Evolutionary conservation across 257 asterid genomes (phyloP), one percentile per base, ranked within the genome.

Genomic region (Lycium barbarum): DNA sequence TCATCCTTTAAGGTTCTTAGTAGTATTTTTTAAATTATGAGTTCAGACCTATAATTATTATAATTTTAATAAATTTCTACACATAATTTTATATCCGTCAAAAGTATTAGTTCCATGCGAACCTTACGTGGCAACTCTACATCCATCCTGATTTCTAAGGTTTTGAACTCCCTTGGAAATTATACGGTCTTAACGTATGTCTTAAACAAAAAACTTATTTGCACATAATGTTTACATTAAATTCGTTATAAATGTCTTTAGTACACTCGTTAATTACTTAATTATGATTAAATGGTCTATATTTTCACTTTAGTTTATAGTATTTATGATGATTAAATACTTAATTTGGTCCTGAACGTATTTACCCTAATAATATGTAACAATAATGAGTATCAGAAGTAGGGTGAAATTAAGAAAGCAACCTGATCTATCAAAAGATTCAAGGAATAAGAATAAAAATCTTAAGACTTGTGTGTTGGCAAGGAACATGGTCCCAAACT

Each of bases 401-500:
- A 36, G 49, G 74, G 13, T 67, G 49, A 6, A 13, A 67, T 67
- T 14, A 36, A 35, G 49, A 20, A 12, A 67, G 17, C n/a, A 12
- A 35, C 20, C 49, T 67, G 9, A 15, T 13, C 8, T 20, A 51
- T 76, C 22, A 76, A 76, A 51, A 76, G 61, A 76, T 76, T 76
- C 47, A 13, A 8, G 58, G 68, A 15, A 22, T 15, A 33, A 76
- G 43, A 68, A 36, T 62, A 45, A 26, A 47, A 49, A 22, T 45
- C 45, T 40, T 8, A 61, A 61, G 13, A 45, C 26, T 15, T 9
- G 57, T 4, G 36, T 2, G 4, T 51, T 71, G 81, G 62, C 43
- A 22, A 26, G 81, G 20, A 74, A 49, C 26, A 74, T 74, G 82
- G 82, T 76, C 82, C 82, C 63, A 76, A 51, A 53, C 20, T 12